phyloP scores from a whole-genome alignment of 1,284 basidiomycete species.

The Bjerkandera adusta region DNA sequence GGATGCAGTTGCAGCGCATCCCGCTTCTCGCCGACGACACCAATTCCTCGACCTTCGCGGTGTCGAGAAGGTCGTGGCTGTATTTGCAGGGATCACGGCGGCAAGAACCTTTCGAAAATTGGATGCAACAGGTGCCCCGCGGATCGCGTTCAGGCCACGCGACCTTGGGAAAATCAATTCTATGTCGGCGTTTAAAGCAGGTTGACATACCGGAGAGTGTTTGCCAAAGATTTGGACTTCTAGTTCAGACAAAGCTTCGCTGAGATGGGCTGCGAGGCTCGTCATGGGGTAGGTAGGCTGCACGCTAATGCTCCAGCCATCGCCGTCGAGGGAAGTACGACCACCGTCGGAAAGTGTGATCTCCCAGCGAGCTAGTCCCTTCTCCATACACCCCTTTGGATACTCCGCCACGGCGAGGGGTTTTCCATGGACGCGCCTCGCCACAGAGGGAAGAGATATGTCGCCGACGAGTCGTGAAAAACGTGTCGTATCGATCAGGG shows the following conservation, averaged over 20 bases:
- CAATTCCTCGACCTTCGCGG: too few species aligned
- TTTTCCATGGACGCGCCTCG: too few species aligned
- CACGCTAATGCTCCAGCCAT: neutral
- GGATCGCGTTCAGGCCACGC: neutral
- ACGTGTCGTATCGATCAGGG: slow-evolving; percentile 1
- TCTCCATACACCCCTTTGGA: too few species aligned
- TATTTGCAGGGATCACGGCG: neutral
- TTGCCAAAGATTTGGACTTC: neutral
- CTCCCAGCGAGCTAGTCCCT: too few species aligned
- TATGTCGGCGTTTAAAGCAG: neutral
- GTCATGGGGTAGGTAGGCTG: neutral
- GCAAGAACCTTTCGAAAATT: neutral
- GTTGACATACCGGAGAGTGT: neutral
- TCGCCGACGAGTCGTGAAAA: neutral
- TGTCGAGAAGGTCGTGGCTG: neutral
- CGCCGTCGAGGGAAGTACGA: neutral
- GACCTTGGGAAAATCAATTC: neutral
- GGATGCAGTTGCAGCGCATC: too few species aligned
- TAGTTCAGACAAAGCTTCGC: neutral
- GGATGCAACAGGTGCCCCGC: neutral
- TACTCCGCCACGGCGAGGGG: too few species aligned
- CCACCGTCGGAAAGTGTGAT: neutral
- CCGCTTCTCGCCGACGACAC: too few species aligned
- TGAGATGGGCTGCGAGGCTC: neutral
- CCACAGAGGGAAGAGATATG: too few species aligned